A percentile compares a stretch with the other conserved stretches of the same genome.
These are phyloP conservation scores for Peribolospora baueri DNA, from an alignment of 768 basidiomycete species.

Conservation along the genomic window DNA sequence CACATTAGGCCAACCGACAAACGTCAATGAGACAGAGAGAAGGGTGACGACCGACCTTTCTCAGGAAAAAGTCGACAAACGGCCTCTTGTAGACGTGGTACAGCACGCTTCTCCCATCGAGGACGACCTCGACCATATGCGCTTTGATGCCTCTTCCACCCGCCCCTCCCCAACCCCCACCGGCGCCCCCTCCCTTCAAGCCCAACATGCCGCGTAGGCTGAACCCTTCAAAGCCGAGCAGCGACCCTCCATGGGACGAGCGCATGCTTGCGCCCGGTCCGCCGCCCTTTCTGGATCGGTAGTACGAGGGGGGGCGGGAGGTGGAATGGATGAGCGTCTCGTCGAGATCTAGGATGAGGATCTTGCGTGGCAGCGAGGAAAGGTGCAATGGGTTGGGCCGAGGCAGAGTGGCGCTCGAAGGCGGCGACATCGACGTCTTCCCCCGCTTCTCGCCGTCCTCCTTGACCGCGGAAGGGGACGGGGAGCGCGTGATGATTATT, in stretches of 20 bases:
- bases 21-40: neutral
- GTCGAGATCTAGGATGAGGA: constrained; percentile 86
- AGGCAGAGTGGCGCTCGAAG: neutral
- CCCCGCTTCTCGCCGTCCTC: neutral
- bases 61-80: constrained; percentile 81
- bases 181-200: constrained; percentile 7
- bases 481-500: neutral
- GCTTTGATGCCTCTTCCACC: constrained; percentile 19
- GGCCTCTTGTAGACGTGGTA: constrained; percentile 98
- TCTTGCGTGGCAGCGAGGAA: constrained; percentile 51
- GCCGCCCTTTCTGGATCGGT: constrained; percentile 13
- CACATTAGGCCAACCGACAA: neutral
- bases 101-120: constrained; percentile 64
- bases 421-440: neutral
- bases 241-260: constrained; percentile 8
- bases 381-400: neutral
- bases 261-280: constrained; percentile 22
- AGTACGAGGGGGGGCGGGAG: constrained; percentile 28
- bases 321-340: constrained; percentile 98
- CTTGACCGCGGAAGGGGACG: neutral
- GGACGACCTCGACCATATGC: constrained; percentile 76
- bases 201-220: constrained; percentile 8
- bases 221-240: constrained; percentile 15
- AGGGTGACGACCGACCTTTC: constrained; percentile 33
- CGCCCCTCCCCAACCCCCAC: neutral